Evolutionary conservation across 2,329 filamentous ascomycete species (phyloP).

Genomic region (Fusarium siculi): DNA sequence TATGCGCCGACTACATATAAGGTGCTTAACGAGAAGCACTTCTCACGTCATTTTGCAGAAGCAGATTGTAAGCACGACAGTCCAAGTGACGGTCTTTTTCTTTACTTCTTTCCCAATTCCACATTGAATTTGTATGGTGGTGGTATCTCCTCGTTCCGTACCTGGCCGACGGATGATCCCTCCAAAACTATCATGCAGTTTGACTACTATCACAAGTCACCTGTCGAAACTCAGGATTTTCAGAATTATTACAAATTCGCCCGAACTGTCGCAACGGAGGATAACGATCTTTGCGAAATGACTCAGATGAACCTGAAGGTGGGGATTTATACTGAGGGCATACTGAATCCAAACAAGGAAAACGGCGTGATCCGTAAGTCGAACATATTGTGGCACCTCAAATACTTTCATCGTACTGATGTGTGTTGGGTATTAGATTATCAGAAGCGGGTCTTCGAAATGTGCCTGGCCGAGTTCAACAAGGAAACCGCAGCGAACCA

Average conservation of each 20-base stretch:
- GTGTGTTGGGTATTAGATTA: neutral
- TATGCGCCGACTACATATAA: neutral
- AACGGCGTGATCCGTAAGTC: neutral
- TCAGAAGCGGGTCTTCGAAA: neutral
- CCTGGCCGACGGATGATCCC: neutral
- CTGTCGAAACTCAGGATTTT: neutral
- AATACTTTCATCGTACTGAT: neutral
- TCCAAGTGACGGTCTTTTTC: neutral
- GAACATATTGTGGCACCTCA: neutral
- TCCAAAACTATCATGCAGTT: neutral
- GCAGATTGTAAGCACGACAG: neutral
- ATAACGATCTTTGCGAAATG: neutral
- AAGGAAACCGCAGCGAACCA: fast-evolving
- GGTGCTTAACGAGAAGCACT: neutral
- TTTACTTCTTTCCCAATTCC: neutral
- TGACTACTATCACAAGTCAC: neutral
- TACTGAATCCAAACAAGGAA: neutral
- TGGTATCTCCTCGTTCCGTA: neutral
- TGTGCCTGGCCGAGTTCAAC: neutral
- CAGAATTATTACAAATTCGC: neutral
- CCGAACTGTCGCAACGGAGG: neutral
- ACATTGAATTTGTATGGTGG: neutral
- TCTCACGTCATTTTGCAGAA: neutral
- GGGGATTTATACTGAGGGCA: neutral
- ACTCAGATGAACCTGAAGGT: neutral